A percentile compares a stretch with the other conserved stretches of the same genome.
Conservation (phyloP, 164 flowering plant genomes). For the Santalum album region DNA sequence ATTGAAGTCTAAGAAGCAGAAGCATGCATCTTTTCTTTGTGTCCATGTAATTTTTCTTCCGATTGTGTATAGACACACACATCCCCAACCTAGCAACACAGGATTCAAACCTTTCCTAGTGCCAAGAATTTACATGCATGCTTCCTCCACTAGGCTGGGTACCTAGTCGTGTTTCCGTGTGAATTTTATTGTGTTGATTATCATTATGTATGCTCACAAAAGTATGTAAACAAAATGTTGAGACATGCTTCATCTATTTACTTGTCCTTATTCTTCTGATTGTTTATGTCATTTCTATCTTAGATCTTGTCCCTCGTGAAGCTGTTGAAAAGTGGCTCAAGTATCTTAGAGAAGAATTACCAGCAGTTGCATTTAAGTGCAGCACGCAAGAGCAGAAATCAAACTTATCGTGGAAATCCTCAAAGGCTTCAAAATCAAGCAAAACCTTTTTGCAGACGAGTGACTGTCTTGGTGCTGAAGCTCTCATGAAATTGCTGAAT, state of each 20-base stretch:
- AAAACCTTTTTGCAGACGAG: slow-evolving; percentile 67
- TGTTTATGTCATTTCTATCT: neutral
- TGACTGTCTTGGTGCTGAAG: slow-evolving; percentile 98
- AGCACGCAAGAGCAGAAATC: slow-evolving; percentile 89
- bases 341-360: slow-evolving; percentile 85
- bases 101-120: too few relatives aligned
- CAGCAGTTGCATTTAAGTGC: slow-evolving; percentile 94
- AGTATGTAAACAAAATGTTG: too few relatives aligned
- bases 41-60: neutral
- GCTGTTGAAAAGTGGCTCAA: slow-evolving; percentile 94
- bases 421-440: slow-evolving; percentile 55
- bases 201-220: too few relatives aligned
- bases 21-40: too few relatives aligned
- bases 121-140: too few relatives aligned
- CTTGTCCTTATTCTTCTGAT: neutral
- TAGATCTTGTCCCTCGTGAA: slow-evolving; percentile 98
- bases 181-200: neutral
- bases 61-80: too few relatives aligned
- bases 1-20: neutral
- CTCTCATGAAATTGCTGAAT: slow-evolving; percentile 77
- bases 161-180: too few relatives aligned
- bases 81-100: too few relatives aligned
- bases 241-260: neutral
- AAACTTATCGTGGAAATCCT: slow-evolving; percentile 81
- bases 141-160: too few relatives aligned